phyloP scores from a whole-genome alignment of 306 rosid genomes.

The Vigna mungo region DNA sequence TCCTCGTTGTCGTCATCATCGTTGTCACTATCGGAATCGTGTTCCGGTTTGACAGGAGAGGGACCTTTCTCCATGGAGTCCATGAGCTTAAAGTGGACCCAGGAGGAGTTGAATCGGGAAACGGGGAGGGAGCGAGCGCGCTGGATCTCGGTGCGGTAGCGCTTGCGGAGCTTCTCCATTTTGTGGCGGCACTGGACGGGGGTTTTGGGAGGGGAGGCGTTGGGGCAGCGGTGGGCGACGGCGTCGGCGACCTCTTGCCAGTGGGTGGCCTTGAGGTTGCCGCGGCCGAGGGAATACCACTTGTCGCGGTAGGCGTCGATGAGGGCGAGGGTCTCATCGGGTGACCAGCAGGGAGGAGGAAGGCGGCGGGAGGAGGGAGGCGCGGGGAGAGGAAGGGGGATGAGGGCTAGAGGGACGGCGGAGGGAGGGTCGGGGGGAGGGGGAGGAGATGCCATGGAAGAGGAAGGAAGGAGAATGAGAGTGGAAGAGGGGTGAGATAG shows the following conservation, averaged over 20 bases:
- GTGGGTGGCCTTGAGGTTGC: constrained; percentile 90
- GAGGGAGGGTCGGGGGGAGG: constrained; percentile 50
- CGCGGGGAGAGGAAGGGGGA: constrained; percentile 39
- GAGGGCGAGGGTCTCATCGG: constrained; percentile 90
- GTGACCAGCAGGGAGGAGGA: constrained; percentile 98
- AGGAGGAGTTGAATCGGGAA: constrained; percentile 71
- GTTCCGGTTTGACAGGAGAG: constrained; percentile 53
- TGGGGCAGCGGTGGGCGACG: constrained; percentile 72
- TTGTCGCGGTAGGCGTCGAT: constrained; percentile 93
- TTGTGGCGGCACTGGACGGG: constrained; percentile 99
- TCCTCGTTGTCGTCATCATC: constrained; percentile 61
- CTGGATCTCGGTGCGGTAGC: constrained; percentile 96
- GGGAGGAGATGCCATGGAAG: constrained; percentile 62
- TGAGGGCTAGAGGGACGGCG: constrained; percentile 56
- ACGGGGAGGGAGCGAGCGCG: constrained; percentile 81
- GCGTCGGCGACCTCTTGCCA: constrained; percentile 97
- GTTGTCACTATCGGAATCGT: constrained; percentile 58
- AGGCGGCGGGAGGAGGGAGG: constrained; percentile 72
- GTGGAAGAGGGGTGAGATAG: background rate
- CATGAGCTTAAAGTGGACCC: constrained; percentile 97
- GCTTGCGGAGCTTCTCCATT: constrained; percentile 97
- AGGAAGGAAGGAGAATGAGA: background rate
- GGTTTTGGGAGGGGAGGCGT: constrained; percentile 86
- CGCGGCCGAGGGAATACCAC: constrained; percentile 97
- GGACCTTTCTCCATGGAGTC: constrained; percentile 96